A percentile compares a stretch with the other conserved stretches of the same genome.
These are phyloP conservation scores for Reutealis trisperma DNA, from an alignment of 345 rosid species.

Conservation along the genomic window DNA sequence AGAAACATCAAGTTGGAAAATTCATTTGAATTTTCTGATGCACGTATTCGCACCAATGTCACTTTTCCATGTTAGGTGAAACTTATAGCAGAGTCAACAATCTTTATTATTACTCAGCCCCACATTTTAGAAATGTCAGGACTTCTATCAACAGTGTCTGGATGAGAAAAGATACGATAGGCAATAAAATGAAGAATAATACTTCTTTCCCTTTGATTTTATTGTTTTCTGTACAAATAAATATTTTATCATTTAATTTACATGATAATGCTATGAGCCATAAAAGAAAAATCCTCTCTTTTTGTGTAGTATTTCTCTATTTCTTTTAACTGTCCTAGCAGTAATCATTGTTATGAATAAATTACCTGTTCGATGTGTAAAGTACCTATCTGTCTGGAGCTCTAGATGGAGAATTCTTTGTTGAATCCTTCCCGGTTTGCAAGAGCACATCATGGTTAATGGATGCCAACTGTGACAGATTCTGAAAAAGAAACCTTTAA, in stretches of 20 bases:
- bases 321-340: background rate
- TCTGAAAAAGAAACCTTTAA: constrained; percentile 41
- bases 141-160: too few species aligned
- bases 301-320: background rate
- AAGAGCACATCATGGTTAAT: constrained; percentile 72
- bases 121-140: too few species aligned
- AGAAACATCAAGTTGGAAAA: too few species aligned
- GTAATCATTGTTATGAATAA: background rate
- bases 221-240: constrained; percentile 2
- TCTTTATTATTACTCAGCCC: too few species aligned
- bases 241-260: constrained; percentile 2
- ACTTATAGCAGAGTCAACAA: too few species aligned
- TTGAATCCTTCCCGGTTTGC: constrained; percentile 60
- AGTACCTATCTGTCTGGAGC: constrained; percentile 14
- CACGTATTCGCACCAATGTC: too few species aligned
- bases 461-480: constrained; percentile 75
- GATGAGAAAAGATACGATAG: too few species aligned
- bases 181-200: background rate
- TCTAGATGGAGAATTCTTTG: constrained; percentile 53
- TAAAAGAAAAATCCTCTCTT: too few species aligned
- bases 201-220: constrained; percentile 3
- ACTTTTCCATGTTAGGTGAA: too few species aligned
- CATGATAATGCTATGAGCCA: constrained; percentile 10
- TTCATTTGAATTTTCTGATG: too few species aligned
- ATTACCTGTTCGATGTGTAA: background rate